Percentiles rank a stretch among this genome's conserved stretches.
Conservation (phyloP, 805 yeast species). For the Schwanniomyces vanrijiae region DNA sequence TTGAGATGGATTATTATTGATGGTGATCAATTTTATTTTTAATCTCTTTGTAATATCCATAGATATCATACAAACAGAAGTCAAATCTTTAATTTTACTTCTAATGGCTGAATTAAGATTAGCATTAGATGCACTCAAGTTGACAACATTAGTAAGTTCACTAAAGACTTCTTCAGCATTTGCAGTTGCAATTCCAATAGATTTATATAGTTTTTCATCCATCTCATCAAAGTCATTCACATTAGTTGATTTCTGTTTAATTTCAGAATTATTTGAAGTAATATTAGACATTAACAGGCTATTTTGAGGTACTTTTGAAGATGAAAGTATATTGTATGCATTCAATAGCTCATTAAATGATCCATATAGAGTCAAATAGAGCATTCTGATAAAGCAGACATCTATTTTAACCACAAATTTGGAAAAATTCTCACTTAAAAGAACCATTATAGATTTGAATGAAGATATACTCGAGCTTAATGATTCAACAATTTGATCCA, state of each 20-base stretch:
- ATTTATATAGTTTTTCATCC: constrained; percentile 66
- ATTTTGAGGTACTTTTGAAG: constrained; percentile 3
- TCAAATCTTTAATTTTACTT: constrained; percentile 70
- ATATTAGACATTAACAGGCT: neutral
- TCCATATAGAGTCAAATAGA: constrained; percentile 59
- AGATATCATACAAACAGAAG: constrained; percentile 73
- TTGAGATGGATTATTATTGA: constrained; percentile 47
- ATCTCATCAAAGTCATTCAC: constrained; percentile 40
- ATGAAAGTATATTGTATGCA: constrained; percentile 50
- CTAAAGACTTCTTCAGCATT: constrained; percentile 78
- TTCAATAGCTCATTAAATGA: constrained; percentile 67
- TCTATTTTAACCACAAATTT: constrained; percentile 58
- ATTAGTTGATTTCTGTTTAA: constrained; percentile 19
- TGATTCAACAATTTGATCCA: constrained; percentile 28
- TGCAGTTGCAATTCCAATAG: constrained; percentile 59
- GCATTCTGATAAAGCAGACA: constrained; percentile 62
- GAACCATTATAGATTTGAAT: constrained; percentile 51
- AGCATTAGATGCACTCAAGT: constrained; percentile 52
- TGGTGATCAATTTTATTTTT: constrained; percentile 51
- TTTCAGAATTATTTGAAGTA: constrained; percentile 1
- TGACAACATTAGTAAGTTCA: constrained; percentile 67
- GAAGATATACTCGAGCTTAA: constrained; percentile 39
- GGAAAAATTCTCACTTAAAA: constrained; percentile 48
- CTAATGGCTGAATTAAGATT: constrained; percentile 47
- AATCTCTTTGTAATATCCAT: constrained; percentile 79